These are phyloP conservation scores for Verbena officinalis DNA, from an alignment of 257 asterid genomes.

Conservation along the genomic window DNA sequence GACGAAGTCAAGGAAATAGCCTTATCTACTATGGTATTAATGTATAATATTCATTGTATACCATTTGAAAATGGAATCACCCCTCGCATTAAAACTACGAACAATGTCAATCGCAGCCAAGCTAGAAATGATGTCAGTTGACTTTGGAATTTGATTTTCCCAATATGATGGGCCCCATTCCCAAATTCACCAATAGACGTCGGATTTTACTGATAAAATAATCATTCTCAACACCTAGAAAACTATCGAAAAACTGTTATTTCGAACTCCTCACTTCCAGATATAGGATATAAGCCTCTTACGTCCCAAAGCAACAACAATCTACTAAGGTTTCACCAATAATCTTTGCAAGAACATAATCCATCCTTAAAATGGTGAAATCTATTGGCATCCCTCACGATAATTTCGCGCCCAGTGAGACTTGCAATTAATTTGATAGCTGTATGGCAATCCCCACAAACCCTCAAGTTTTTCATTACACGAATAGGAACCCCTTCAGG, in stretches of 20 bases:
- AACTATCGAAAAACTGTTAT: not conserved
- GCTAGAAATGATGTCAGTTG: too few species aligned
- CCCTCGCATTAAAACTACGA: slow-evolving; percentile 3
- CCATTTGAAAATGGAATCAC: slow-evolving; percentile 1
- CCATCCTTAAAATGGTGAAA: slow-evolving; percentile 74
- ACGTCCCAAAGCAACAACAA: not conserved
- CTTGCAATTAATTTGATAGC: slow-evolving; percentile 58
- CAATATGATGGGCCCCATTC: not conserved
- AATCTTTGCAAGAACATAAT: slow-evolving; percentile 65
- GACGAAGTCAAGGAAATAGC: not conserved
- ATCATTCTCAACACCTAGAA: slow-evolving; percentile 13
- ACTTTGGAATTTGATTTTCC: not conserved
- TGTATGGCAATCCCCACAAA: slow-evolving; percentile 75
- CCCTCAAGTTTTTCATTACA: slow-evolving; percentile 70
- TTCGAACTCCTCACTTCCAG: not conserved
- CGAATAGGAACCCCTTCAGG: slow-evolving; percentile 60
- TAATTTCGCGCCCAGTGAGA: slow-evolving; percentile 53
- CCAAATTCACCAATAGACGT: slow-evolving; percentile 13
- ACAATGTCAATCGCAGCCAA: too few species aligned
- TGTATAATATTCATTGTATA: too few species aligned
- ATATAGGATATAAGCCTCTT: not conserved
- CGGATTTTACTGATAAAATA: slow-evolving; percentile 10
- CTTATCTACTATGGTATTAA: not conserved
- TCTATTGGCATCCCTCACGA: slow-evolving; percentile 68
- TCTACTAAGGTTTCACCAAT: slow-evolving; percentile 49